Evolutionary conservation across 148 eudicot species (phyloP).

Genomic region (Vaccinium darrowii): DNA sequence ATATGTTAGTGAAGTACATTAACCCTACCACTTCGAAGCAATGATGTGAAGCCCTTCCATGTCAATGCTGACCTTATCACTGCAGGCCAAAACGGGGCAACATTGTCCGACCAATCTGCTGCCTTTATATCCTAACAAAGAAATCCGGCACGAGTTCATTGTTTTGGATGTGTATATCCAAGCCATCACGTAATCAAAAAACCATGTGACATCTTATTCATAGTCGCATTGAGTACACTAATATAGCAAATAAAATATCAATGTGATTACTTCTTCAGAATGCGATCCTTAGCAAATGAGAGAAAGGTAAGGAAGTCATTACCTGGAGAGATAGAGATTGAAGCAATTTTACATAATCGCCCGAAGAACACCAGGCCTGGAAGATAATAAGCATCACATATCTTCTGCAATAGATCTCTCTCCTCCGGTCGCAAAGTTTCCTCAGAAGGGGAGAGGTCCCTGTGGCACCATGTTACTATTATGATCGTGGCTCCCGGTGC

Average conservation of each 20-base stretch:
- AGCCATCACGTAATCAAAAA: neutral
- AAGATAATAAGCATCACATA: constrained; percentile 82
- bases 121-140: constrained; percentile 68
- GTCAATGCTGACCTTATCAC: constrained; percentile 87
- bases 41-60: constrained; percentile 83
- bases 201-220: neutral
- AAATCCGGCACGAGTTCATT: neutral
- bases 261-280: neutral
- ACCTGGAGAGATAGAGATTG: constrained; percentile 81
- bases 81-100: constrained; percentile 99
- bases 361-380: constrained; percentile 93
- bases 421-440: constrained; percentile 72
- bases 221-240: too few species aligned
- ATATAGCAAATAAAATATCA: neutral
- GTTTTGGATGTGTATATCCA: neutral
- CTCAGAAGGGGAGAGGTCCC: constrained; percentile 78
- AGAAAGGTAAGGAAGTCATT: constrained; percentile 1
- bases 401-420: constrained; percentile 57
- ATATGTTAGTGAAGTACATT: neutral
- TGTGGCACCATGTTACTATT: constrained; percentile 96
- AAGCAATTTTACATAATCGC: constrained; percentile 78
- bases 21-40: constrained; percentile 65
- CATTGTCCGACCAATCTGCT: constrained; percentile 85
- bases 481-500: constrained; percentile 89
- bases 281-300: neutral